These are phyloP conservation scores for Lasiosphaeria miniovina DNA, from an alignment of 495 filamentous ascomycete genomes.

Conservation along the genomic window DNA sequence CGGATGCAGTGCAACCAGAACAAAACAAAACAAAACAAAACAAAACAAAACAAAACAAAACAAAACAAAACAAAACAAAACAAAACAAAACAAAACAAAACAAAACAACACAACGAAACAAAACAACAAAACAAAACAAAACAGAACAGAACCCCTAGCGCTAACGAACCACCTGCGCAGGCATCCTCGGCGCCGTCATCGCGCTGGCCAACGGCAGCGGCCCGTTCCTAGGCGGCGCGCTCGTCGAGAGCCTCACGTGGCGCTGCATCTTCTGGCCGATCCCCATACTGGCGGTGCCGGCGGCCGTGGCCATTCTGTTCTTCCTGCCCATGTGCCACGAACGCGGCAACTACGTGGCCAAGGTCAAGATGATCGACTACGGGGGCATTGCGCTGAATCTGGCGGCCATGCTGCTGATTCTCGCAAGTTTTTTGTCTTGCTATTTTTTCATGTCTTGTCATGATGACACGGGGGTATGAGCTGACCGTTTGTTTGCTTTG, in stretches of 20 bases:
- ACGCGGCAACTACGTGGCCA: neutral
- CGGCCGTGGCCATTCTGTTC: neutral
- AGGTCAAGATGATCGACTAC: neutral
- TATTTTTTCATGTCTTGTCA: too few relatives aligned
- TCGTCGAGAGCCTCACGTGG: neutral
- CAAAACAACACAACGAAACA: too few relatives aligned
- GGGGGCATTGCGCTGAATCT: neutral
- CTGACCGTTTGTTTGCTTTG: too few relatives aligned
- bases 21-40: neutral
- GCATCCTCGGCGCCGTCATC: neutral
- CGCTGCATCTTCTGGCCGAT: neutral
- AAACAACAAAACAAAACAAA: neutral
- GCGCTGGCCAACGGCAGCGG: neutral
- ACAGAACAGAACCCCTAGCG: too few relatives aligned
- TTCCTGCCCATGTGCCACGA: neutral
- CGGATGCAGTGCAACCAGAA: neutral
- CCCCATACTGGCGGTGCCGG: neutral
- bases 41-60: neutral
- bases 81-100: neutral
- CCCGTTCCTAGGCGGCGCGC: neutral
- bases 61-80: neutral
- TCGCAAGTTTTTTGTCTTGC: neutral
- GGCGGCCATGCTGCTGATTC: neutral
- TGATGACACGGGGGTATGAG: too few relatives aligned
- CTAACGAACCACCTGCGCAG: too few relatives aligned